These are phyloP conservation scores for Penicillium sp. DNA, from an alignment of 2,329 filamentous ascomycete species.

Conservation along the genomic window DNA sequence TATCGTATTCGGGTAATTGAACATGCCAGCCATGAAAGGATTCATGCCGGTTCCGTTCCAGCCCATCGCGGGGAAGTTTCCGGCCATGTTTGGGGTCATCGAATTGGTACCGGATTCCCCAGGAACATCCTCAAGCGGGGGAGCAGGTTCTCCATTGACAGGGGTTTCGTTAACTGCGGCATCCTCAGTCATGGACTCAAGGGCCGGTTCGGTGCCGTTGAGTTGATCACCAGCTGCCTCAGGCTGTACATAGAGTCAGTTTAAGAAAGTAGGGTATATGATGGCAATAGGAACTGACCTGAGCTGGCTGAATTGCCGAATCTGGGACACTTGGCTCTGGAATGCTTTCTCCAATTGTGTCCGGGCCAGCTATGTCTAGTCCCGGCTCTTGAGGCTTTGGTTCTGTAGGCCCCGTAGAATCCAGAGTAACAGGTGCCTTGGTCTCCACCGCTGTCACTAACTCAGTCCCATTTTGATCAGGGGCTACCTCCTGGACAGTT, in stretches of 20 bases:
- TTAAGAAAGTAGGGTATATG: background rate
- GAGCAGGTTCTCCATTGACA: background rate
- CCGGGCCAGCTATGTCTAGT: slow-evolving; percentile 5
- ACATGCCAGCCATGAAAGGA: slow-evolving; percentile 49
- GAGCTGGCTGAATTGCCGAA: slow-evolving; percentile 3
- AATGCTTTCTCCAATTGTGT: slow-evolving; percentile 5
- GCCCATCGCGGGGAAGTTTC: slow-evolving; percentile 51
- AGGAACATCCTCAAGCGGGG: background rate
- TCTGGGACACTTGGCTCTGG: slow-evolving; percentile 4
- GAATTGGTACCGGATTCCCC: slow-evolving; percentile 16
- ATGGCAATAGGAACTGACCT: slow-evolving; percentile 13
- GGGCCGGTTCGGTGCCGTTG: slow-evolving; percentile 7
- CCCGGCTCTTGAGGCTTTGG: slow-evolving; percentile 10
- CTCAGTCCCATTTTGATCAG: slow-evolving; percentile 17
- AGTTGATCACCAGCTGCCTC: slow-evolving; percentile 9
- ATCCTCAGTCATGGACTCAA: slow-evolving; percentile 12
- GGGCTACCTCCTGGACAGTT: slow-evolving; percentile 11
- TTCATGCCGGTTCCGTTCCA: slow-evolving; percentile 57
- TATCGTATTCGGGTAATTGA: slow-evolving; percentile 73
- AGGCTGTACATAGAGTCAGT: slow-evolving; percentile 9
- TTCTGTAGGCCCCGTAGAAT: slow-evolving; percentile 6
- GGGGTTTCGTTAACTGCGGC: background rate
- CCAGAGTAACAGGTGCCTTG: slow-evolving; percentile 2
- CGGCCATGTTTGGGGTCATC: slow-evolving; percentile 40
- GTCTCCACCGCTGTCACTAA: slow-evolving; percentile 4